Conservation (phyloP, 2,329 filamentous ascomycete species). For the Hymenotorrendiella dingleyae region DNA sequence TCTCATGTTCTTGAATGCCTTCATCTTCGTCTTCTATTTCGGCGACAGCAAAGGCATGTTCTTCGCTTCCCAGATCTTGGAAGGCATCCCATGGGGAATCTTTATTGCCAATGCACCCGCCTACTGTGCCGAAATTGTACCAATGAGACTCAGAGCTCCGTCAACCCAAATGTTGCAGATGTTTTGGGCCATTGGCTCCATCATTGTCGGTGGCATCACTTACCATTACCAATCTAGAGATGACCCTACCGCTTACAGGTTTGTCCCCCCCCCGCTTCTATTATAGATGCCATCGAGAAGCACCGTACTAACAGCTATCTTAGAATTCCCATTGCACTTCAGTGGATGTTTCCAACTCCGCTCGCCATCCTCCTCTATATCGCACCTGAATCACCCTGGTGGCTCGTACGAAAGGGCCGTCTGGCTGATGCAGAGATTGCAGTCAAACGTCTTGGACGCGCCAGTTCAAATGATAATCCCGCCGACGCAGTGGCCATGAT, state of each 20-base stretch:
- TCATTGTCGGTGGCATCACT: slow-evolving; percentile 53
- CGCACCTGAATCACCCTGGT: slow-evolving; percentile 40
- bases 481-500: slow-evolving; percentile 51
- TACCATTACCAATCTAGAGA: slow-evolving; percentile 43
- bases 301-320: slow-evolving; percentile 14
- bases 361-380: slow-evolving; percentile 43
- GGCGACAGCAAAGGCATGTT: slow-evolving; percentile 38
- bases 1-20: slow-evolving; percentile 49
- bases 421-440: slow-evolving; percentile 36
- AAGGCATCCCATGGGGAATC: slow-evolving; percentile 60
- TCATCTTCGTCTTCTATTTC: slow-evolving; percentile 38
- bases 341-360: slow-evolving; percentile 48
- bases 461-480: slow-evolving; percentile 32
- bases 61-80: slow-evolving; percentile 50
- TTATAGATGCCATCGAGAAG: not conserved
- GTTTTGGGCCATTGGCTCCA: slow-evolving; percentile 58
- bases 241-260: slow-evolving; percentile 37
- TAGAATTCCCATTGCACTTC: slow-evolving; percentile 45
- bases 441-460: slow-evolving; percentile 44
- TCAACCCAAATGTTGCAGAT: slow-evolving; percentile 59
- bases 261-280: slow-evolving; percentile 22
- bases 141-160: slow-evolving; percentile 49
- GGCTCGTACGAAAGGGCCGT: slow-evolving; percentile 42
- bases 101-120: slow-evolving; percentile 61
- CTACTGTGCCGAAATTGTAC: slow-evolving; percentile 57